Percentiles rank a stretch among this genome's conserved stretches.
Conservation (phyloP, 2,329 filamentous ascomycete genomes). For the Sphaerostilbella broomeana region DNA sequence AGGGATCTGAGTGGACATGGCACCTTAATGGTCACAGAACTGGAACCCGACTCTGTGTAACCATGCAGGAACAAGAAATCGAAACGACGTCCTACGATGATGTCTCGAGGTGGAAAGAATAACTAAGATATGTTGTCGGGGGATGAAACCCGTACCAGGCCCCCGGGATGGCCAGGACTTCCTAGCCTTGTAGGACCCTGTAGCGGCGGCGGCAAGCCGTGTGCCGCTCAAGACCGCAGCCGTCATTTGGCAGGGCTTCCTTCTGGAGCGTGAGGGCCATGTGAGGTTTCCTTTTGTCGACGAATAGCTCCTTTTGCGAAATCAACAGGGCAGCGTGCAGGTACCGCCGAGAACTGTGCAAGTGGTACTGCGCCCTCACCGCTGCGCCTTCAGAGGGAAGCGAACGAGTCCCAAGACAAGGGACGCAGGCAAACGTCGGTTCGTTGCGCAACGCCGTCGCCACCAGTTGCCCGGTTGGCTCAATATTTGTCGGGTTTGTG, state of each 20-base stretch:
- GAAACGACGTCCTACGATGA: slow-evolving; percentile 7
- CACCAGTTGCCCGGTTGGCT: neutral
- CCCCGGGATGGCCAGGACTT: slow-evolving; percentile 9
- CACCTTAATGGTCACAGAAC: slow-evolving; percentile 13
- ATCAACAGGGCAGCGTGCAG: too few species aligned
- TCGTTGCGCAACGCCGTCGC: too few species aligned
- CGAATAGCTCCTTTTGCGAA: too few species aligned
- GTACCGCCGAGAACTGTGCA: neutral
- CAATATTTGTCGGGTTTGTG: too few species aligned
- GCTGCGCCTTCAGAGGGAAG: too few species aligned
- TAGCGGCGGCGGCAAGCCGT: slow-evolving; percentile 7
- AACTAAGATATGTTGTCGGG: slow-evolving; percentile 7
- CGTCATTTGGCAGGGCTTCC: slow-evolving; percentile 6
- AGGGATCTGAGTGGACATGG: slow-evolving; percentile 11
- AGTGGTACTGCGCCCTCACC: neutral
- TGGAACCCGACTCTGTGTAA: slow-evolving; percentile 14
- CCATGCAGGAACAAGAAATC: slow-evolving; percentile 15
- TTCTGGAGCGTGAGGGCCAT: neutral
- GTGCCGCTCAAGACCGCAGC: slow-evolving; percentile 2
- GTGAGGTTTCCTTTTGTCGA: too few species aligned
- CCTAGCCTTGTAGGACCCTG: neutral
- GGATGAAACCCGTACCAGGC: slow-evolving; percentile 3
- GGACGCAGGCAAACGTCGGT: neutral
- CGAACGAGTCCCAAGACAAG: too few species aligned
- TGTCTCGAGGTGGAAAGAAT: slow-evolving; percentile 2